These are phyloP conservation scores for Cryptococcus sp. DNA, from an alignment of 1,284 basidiomycete species.

Conservation along the genomic window DNA sequence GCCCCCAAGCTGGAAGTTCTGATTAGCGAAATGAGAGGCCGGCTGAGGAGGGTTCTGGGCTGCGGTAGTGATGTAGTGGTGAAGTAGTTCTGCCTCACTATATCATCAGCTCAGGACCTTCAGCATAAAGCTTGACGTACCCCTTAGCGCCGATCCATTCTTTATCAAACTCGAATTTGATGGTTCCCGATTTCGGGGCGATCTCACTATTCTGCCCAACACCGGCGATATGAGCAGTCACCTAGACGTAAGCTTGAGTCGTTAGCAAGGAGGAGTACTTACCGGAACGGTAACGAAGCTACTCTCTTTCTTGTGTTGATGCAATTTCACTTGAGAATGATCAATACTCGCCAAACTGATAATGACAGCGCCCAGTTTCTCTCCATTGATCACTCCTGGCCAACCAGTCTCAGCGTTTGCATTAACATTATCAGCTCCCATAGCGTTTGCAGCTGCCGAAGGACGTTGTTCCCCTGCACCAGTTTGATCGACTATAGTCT, in stretches of 20 bases:
- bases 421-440: slow-evolving; percentile 28
- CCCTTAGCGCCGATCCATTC: slow-evolving; percentile 45
- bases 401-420: slow-evolving; percentile 33
- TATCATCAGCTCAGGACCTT: not conserved
- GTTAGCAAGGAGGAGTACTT: slow-evolving; percentile 4
- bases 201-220: slow-evolving; percentile 15
- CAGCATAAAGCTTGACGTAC: slow-evolving; percentile 19
- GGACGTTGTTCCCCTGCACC: slow-evolving; percentile 23
- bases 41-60: slow-evolving; percentile 5
- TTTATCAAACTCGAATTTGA: slow-evolving; percentile 44
- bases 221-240: slow-evolving; percentile 19
- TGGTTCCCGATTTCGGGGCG: slow-evolving; percentile 26
- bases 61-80: slow-evolving; percentile 26
- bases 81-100: slow-evolving; percentile 34
- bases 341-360: slow-evolving; percentile 25
- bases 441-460: slow-evolving; percentile 12
- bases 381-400: slow-evolving; percentile 36
- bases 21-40: not conserved
- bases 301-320: slow-evolving; percentile 30
- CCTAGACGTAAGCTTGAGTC: slow-evolving; percentile 4
- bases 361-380: slow-evolving; percentile 27
- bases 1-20: slow-evolving; percentile 12
- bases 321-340: slow-evolving; percentile 20
- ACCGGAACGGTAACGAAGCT: slow-evolving; percentile 25
- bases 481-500: slow-evolving; percentile 28